Evolutionary conservation across 2,329 filamentous ascomycete species (phyloP).

Genomic region (Thyridium curvatum): DNA sequence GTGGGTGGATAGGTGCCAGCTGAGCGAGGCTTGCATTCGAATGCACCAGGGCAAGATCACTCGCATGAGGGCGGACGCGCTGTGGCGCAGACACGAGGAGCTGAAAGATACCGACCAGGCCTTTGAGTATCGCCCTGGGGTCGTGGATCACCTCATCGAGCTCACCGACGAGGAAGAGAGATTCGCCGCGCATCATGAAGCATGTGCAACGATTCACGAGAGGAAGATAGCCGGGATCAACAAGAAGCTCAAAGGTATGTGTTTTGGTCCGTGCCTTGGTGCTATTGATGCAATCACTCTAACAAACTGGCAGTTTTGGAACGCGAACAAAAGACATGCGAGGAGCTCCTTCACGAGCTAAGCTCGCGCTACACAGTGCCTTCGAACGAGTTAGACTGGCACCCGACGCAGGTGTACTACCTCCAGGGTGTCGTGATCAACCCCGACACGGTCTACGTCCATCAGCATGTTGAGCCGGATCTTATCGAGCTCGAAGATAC

Average conservation of each 20-base stretch:
- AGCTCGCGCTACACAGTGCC: constrained; percentile 13
- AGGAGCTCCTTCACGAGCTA: constrained; percentile 3
- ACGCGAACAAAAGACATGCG: constrained; percentile 5
- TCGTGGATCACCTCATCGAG: constrained; percentile 10
- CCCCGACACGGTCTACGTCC: constrained; percentile 18
- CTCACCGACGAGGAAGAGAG: constrained; percentile 9
- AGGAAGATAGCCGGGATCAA: constrained; percentile 8
- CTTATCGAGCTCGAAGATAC: constrained; percentile 11
- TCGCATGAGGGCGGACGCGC: constrained; percentile 9
- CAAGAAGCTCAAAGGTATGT: constrained; percentile 6
- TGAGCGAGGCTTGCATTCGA: constrained; percentile 12
- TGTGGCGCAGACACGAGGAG: constrained; percentile 13
- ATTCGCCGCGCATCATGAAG: constrained; percentile 8
- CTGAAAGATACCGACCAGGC: constrained; percentile 6
- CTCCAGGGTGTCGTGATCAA: constrained; percentile 21
- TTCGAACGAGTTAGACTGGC: constrained; percentile 12
- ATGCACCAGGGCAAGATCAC: constrained; percentile 11
- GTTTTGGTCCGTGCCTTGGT: background rate
- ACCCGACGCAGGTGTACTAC: constrained; percentile 18
- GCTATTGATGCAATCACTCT: no score
- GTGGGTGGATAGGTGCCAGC: constrained; percentile 3
- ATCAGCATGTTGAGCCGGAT: constrained; percentile 12
- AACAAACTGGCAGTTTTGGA: constrained; percentile 2
- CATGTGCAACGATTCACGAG: constrained; percentile 11
- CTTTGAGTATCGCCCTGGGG: constrained; percentile 12